Base-by-base conservation (phyloP, 441 rosid genomes). In the Erysimum pusillum region DNA sequence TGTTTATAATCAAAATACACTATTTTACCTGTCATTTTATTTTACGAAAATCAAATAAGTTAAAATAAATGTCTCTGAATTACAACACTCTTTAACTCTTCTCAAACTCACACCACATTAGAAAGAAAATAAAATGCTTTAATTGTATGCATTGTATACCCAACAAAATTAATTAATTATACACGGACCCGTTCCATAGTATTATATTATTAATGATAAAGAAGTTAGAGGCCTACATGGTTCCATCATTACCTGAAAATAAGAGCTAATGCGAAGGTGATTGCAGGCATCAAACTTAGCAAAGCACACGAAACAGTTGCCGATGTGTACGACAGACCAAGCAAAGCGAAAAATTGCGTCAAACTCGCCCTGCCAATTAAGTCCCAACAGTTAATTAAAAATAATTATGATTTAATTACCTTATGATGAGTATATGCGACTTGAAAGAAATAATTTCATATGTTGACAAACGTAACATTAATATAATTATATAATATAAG, bases 271-370 rank as follows among this genome's bases (percentile, higher is more conserved):
- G 86, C 62, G 32, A 87, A 87, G 10, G 93, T 89, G 57, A 76
- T 34, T 39, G 83, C 89, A 49, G 91, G 89, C 68, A 85, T 83
- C 79, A 83, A 59, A 81, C 86, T 87, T 14, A 67, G 4, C 76
- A 89, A 80, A 35, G 88, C 91, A 75, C 85, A 75, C 4, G 91
- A 35, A 48, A 85, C 85, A 3, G 91, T 85, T 53, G 91, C 87
- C 22, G 93, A 83, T 74, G 93, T 85, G 36, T 82, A 77, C 59
- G 80, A 67, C 63, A 89, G 78, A 62, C 93, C 91, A 13, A 84
- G 76, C 65, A 89, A 83, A 62, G 84, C 80, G 77, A 82, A 76
- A 67, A 84, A 89, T 39, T 85, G 89, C 17, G 82, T 48, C n/a
- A 89, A 77, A 32, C 89, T 85, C 25, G 81, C 86, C 80, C 93